A percentile compares a stretch with the other conserved stretches of the same genome.
Evolutionary conservation across 2,329 filamentous ascomycete species (phyloP).

Genomic region (Fusarium oligoseptatum): DNA sequence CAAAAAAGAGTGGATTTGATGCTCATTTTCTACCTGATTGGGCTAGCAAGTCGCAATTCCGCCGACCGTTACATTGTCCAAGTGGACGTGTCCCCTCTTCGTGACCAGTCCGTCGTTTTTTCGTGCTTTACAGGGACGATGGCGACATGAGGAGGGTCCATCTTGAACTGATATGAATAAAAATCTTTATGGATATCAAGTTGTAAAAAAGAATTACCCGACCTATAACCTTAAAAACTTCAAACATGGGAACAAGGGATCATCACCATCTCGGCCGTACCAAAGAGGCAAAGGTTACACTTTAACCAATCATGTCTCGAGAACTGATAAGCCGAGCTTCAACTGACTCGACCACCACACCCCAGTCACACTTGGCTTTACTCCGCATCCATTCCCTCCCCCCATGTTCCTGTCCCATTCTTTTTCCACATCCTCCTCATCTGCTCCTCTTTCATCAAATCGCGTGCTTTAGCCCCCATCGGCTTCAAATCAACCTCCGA

Average conservation of each 20-base stretch:
- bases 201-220: constrained; percentile 1
- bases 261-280: background rate
- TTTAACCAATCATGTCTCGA: constrained; percentile 28
- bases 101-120: constrained; percentile 4
- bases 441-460: constrained; percentile 3
- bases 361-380: constrained; percentile 1
- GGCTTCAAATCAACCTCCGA: constrained; percentile 37
- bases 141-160: constrained; percentile 33
- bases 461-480: constrained; percentile 24
- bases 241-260: background rate
- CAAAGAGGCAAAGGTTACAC: constrained; percentile 19
- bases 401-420: constrained; percentile 1
- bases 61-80: constrained; percentile 23
- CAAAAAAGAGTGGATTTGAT: constrained; percentile 27
- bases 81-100: constrained; percentile 28
- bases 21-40: constrained; percentile 18
- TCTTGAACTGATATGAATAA: background rate
- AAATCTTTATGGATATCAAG: background rate
- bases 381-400: constrained; percentile 26
- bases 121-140: constrained; percentile 41
- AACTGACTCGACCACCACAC: background rate
- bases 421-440: constrained; percentile 13
- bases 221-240: background rate
- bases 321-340: background rate
- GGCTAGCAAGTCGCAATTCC: constrained; percentile 32